Evolutionary conservation across 2,329 filamentous ascomycete species (phyloP).

Genomic region (Alternaria sp.): DNA sequence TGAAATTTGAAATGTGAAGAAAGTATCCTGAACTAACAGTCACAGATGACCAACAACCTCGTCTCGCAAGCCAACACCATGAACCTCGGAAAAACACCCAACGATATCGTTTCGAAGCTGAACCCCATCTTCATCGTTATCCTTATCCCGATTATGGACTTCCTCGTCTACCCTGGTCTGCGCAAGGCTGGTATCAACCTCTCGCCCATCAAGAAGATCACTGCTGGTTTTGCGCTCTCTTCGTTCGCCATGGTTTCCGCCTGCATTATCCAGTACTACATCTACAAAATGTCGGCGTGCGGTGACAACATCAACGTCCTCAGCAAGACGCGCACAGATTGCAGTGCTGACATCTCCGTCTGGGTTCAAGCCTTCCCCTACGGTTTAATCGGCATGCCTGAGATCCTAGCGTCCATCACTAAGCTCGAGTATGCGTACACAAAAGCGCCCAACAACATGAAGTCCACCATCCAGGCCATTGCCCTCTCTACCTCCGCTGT

Average conservation of each 20-base stretch:
- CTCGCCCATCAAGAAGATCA: constrained; percentile 79
- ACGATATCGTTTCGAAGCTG: constrained; percentile 79
- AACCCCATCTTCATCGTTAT: constrained; percentile 80
- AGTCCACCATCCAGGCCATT: constrained; percentile 49
- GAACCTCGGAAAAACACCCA: constrained; percentile 74
- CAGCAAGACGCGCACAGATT: constrained; percentile 55
- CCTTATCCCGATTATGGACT: constrained; percentile 68
- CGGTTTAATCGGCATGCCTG: constrained; percentile 64
- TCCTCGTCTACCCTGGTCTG: constrained; percentile 72
- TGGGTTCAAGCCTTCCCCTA: constrained; percentile 64
- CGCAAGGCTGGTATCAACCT: constrained; percentile 71
- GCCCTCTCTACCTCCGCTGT: constrained; percentile 49
- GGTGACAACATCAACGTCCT: constrained; percentile 41
- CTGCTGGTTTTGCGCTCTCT: constrained; percentile 71
- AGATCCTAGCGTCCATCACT: constrained; percentile 73
- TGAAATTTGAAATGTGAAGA: not conserved
- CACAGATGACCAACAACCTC: constrained; percentile 71
- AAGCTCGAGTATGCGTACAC: constrained; percentile 68
- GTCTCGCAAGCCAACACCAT: constrained; percentile 74
- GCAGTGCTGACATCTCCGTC: constrained; percentile 60
- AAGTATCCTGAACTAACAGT: constrained; percentile 42
- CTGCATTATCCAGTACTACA: constrained; percentile 64
- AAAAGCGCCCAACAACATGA: constrained; percentile 69
- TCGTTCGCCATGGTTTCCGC: constrained; percentile 68
- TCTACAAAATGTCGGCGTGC: constrained; percentile 51